These are phyloP conservation scores for Aspergillus sp. DNA, from an alignment of 2,329 filamentous ascomycete genomes.

Conservation along the genomic window DNA sequence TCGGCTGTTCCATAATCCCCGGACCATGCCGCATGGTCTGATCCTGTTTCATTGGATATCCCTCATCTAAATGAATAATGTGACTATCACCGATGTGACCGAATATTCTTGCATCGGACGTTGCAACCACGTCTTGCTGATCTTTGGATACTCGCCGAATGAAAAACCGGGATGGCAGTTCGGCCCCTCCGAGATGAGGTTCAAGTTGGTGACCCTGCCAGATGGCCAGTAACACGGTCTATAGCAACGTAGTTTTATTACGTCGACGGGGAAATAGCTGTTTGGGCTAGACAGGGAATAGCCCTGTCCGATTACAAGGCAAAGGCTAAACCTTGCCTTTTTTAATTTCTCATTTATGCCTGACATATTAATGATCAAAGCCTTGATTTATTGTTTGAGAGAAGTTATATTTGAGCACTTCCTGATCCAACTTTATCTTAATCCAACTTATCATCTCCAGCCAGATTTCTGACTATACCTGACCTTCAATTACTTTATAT, in stretches of 20 bases:
- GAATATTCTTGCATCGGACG: slow-evolving; percentile 2
- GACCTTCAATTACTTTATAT: neutral
- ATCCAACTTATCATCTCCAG: too few species aligned
- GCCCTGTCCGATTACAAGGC: slow-evolving; percentile 10
- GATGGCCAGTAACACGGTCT: slow-evolving; percentile 13
- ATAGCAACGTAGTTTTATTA: slow-evolving; percentile 7
- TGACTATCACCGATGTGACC: slow-evolving; percentile 6
- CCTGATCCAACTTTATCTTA: too few species aligned
- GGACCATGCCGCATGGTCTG: slow-evolving; percentile 6
- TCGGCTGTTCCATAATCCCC: slow-evolving; percentile 7
- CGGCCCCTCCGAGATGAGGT: slow-evolving; percentile 6
- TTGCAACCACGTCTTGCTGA: slow-evolving; percentile 5
- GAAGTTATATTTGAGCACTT: too few species aligned
- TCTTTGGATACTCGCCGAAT: neutral
- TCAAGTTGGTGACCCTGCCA: slow-evolving; percentile 7
- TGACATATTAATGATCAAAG: slow-evolving; percentile 2
- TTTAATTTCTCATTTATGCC: slow-evolving; percentile 1
- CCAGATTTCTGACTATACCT: too few species aligned
- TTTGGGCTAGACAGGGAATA: slow-evolving; percentile 12
- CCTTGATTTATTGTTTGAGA: neutral
- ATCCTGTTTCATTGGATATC: neutral
- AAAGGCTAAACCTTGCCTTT: neutral
- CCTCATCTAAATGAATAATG: neutral
- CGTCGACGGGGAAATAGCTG: slow-evolving; percentile 5
- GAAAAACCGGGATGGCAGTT: slow-evolving; percentile 5